A percentile compares a stretch with the other conserved stretches of the same genome.
These are phyloP conservation scores for Cocos nucifera DNA, from an alignment of 176 grass and related monocot genomes.

Conservation along the genomic window DNA sequence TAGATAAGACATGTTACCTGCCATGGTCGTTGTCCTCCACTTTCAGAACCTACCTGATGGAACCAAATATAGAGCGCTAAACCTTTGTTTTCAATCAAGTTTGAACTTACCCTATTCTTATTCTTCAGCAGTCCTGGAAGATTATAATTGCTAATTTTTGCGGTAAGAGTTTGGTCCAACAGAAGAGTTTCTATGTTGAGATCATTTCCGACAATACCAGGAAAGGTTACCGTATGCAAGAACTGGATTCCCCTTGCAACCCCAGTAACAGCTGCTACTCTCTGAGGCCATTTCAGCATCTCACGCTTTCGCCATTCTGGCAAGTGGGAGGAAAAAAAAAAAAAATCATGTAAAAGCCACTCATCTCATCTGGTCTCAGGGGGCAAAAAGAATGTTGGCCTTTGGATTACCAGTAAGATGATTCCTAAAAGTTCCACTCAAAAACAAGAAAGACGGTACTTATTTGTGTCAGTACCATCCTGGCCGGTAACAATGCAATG, in stretches of 20 bases:
- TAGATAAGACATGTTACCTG: neutral
- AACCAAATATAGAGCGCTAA: neutral
- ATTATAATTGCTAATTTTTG: slow-evolving; percentile 87
- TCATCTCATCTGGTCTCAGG: neutral
- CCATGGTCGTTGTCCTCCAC: neutral
- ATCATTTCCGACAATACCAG: slow-evolving; percentile 75
- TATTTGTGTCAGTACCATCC: slow-evolving; percentile 33
- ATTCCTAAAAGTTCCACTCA: slow-evolving; percentile 62
- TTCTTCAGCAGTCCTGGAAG: slow-evolving; percentile 59
- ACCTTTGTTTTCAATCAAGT: neutral
- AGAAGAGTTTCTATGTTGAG: slow-evolving; percentile 71
- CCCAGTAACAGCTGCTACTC: slow-evolving; percentile 46
- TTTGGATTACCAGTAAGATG: slow-evolving; percentile 53
- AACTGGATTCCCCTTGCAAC: slow-evolving; percentile 87
- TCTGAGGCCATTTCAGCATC: slow-evolving; percentile 63
- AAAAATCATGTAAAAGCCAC: neutral
- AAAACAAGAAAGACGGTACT: slow-evolving; percentile 58
- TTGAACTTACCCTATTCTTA: slow-evolving; percentile 31
- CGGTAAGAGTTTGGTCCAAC: slow-evolving; percentile 67
- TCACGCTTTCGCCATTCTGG: slow-evolving; percentile 59
- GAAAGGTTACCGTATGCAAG: slow-evolving; percentile 74
- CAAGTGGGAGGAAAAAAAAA: neutral
- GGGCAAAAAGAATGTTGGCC: neutral
- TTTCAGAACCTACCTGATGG: neutral
- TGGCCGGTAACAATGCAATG: slow-evolving; percentile 66